Base-by-base conservation (phyloP, 345 rosid species). In the Moricandia moricandioides region DNA sequence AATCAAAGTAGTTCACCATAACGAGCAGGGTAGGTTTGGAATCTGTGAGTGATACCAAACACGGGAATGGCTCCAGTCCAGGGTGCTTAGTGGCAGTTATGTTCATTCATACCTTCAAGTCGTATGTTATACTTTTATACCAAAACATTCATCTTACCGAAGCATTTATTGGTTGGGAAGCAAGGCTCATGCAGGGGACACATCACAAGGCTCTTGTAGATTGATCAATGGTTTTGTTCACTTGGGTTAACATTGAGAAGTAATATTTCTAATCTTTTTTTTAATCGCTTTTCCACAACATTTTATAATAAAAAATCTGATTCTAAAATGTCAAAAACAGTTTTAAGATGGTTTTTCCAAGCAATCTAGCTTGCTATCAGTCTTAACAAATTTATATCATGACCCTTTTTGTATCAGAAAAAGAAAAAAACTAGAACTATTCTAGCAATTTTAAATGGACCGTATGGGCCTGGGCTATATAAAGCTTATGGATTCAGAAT, bases 101-200 rank as follows among this genome's bases (percentile, higher is more conserved):
- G 2, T 75, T 83, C 3, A 84, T 86, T 54, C n/a, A 87, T 60
- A 3, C 40, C 79, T 61, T 87, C 90, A 72, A 86, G 72, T 58
- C 81, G 80, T 62, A 49, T 64, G 51, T 83, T 87, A 58, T 79
- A 89, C 29, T 69, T 85, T 79, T 80, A 72, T 4, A 80, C 88
- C 91, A 89, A 85, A 26, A 30, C 71, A 72, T 87, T 83, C 87
- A 89, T 85, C 67, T 79, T 74, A 1, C 81, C 92, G 4, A 55
- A 83, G 35, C 95, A 89, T 61, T 74, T 81, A 35, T 73, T 12
- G 33, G 49, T 69, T 0, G 90, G 86, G 86, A 79, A 89, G 52
- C 70, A 83, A 45, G 13, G 79, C 83, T 82, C 90, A 83, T 24
- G 89, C 90, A 1, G 92, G 92, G 45, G n/a, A 86, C 80, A 37